phyloP scores from a whole-genome alignment of 2,329 filamentous ascomycete species.

The Davidsoniella virescens region DNA sequence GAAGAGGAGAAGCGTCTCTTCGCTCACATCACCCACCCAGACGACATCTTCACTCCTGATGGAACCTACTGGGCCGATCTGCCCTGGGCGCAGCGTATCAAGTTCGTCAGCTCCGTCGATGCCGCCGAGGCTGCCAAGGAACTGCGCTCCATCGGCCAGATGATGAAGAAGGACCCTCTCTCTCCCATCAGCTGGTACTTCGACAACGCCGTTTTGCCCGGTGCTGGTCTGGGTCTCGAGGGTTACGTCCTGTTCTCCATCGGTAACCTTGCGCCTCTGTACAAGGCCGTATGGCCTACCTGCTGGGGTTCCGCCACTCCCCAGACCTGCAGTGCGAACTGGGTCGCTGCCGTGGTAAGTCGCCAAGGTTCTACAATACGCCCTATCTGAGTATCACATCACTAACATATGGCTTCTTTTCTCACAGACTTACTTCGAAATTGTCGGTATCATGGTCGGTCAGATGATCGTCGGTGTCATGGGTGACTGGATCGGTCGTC shows the following conservation, averaged over 20 bases:
- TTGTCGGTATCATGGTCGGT: slow-evolving; percentile 86
- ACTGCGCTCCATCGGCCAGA: slow-evolving; percentile 47
- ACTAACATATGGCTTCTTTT: neutral
- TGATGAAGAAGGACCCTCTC: slow-evolving; percentile 77
- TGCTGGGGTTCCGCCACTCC: slow-evolving; percentile 57
- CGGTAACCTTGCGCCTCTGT: slow-evolving; percentile 75
- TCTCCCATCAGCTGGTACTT: slow-evolving; percentile 77
- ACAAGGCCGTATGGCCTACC: slow-evolving; percentile 53
- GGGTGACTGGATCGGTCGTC: slow-evolving; percentile 66
- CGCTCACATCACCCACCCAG: slow-evolving; percentile 65
- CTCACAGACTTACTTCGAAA: slow-evolving; percentile 61
- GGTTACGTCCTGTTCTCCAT: slow-evolving; percentile 96
- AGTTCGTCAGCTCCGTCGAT: slow-evolving; percentile 64
- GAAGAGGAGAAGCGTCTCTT: slow-evolving; percentile 47
- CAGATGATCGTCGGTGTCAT: slow-evolving; percentile 71
- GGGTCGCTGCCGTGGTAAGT: slow-evolving; percentile 53
- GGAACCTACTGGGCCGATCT: slow-evolving; percentile 92
- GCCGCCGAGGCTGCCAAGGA: slow-evolving; percentile 53
- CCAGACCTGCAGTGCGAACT: slow-evolving; percentile 50
- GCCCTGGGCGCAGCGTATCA: slow-evolving; percentile 48
- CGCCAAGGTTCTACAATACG: neutral
- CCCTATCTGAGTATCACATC: neutral
- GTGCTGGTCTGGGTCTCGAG: slow-evolving; percentile 81
- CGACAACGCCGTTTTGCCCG: slow-evolving; percentile 78
- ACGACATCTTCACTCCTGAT: slow-evolving; percentile 69